phyloP scores from a whole-genome alignment of 345 rosid genomes.

The Dipteronia dyeriana region DNA sequence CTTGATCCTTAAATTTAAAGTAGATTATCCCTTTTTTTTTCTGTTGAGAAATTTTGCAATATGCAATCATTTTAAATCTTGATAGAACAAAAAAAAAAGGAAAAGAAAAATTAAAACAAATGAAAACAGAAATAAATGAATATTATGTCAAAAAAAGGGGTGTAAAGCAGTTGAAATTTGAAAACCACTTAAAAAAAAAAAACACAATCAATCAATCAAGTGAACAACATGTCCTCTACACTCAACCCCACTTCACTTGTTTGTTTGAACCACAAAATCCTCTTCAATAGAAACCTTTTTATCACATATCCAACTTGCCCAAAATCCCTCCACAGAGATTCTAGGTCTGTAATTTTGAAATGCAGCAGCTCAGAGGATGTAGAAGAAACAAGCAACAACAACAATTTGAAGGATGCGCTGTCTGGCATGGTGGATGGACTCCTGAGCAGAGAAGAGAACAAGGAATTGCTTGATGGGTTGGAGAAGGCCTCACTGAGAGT shows the following conservation, averaged over 20 bases:
- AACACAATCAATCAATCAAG: too few relatives aligned
- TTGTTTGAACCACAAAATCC: conserved; percentile 2
- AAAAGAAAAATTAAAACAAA: neutral
- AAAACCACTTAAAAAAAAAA: neutral
- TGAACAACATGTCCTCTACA: neutral
- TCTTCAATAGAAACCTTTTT: neutral
- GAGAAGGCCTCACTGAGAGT: conserved; percentile 75
- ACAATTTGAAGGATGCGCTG: conserved; percentile 51
- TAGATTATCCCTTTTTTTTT: too few relatives aligned
- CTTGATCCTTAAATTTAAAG: too few relatives aligned
- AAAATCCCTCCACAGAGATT: neutral
- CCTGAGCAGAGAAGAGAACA: conserved; percentile 71
- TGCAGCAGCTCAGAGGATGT: conserved; percentile 34
- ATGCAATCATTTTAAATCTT: too few relatives aligned
- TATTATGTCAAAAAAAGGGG: neutral
- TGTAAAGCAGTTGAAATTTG: too few relatives aligned
- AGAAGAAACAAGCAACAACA: conserved; percentile 21
- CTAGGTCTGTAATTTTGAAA: conserved; percentile 30
- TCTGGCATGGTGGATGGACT: conserved; percentile 78
- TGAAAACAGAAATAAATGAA: neutral
- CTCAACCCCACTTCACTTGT: conserved; percentile 1
- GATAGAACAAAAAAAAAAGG: too few relatives aligned
- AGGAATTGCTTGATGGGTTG: conserved; percentile 67
- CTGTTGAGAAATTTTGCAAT: too few relatives aligned
- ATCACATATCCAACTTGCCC: conserved; percentile 16